A percentile compares a stretch with the other conserved stretches of the same genome.
Evolutionary conservation across 2,329 filamentous ascomycete genomes (phyloP).

Genomic region (Xylaria sp.): DNA sequence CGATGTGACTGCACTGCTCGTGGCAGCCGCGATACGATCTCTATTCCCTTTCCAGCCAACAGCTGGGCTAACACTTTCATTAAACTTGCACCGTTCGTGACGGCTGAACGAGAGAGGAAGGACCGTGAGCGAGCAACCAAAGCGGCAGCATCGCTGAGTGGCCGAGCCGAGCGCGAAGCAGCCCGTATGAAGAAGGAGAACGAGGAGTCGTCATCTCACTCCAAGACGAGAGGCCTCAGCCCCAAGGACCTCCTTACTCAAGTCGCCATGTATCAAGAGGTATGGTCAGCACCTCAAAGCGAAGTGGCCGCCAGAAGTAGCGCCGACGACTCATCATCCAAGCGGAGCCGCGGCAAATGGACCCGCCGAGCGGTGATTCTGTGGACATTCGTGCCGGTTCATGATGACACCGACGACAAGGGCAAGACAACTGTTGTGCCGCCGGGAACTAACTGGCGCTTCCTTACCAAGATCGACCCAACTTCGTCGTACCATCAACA

Average conservation of each 20-base stretch:
- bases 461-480: slow-evolving; percentile 69
- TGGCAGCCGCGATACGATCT: slow-evolving; percentile 59
- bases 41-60: slow-evolving; percentile 66
- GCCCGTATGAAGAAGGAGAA: slow-evolving; percentile 49
- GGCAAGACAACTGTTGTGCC: slow-evolving; percentile 59
- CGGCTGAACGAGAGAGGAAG: slow-evolving; percentile 47
- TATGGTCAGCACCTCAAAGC: slow-evolving; percentile 65
- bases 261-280: slow-evolving; percentile 74
- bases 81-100: slow-evolving; percentile 63
- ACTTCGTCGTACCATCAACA: slow-evolving; percentile 68
- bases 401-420: slow-evolving; percentile 57
- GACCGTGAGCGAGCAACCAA: slow-evolving; percentile 42
- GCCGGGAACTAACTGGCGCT: slow-evolving; percentile 68
- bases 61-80: slow-evolving; percentile 69
- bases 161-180: slow-evolving; percentile 43
- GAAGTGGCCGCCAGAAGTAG: slow-evolving; percentile 33
- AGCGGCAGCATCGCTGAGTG: slow-evolving; percentile 39
- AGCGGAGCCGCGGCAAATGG: slow-evolving; percentile 53
- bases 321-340: slow-evolving; percentile 22
- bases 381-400: slow-evolving; percentile 69
- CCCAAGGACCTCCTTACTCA: slow-evolving; percentile 66
- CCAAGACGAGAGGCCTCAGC: slow-evolving; percentile 41
- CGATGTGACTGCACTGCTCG: slow-evolving; percentile 62
- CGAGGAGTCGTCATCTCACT: slow-evolving; percentile 45
- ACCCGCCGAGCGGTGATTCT: slow-evolving; percentile 68